Percentiles rank a stretch among this genome's conserved stretches.
Evolutionary conservation across 495 filamentous ascomycete species (phyloP).

Genomic region (Penicillium manginii): DNA sequence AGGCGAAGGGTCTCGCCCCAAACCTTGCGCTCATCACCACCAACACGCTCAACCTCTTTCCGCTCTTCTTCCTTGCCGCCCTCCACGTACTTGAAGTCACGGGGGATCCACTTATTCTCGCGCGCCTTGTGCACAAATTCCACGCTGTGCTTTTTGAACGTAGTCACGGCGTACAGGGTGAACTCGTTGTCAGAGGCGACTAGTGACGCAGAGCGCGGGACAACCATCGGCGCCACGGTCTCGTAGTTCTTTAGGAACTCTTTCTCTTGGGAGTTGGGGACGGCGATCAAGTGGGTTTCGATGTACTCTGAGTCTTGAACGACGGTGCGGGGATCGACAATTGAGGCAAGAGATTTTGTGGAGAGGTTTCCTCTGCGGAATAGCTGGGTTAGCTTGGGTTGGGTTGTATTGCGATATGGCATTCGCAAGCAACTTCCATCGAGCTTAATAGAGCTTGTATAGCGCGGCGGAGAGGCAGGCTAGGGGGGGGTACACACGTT

Average conservation of each 20-base stretch:
- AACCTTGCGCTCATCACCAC: conserved; percentile 79
- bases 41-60: conserved; percentile 77
- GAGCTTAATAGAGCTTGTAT: too few species aligned
- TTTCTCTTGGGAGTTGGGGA: conserved; percentile 75
- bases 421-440: too few species aligned
- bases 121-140: conserved; percentile 90
- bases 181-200: conserved; percentile 86
- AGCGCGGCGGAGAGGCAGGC: too few species aligned
- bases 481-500: conserved; percentile 59
- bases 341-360: conserved; percentile 86
- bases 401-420: neutral
- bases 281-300: conserved; percentile 89
- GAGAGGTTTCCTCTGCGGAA: conserved; percentile 81
- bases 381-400: conserved; percentile 9
- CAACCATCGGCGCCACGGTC: conserved; percentile 80
- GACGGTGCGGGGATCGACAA: conserved; percentile 77
- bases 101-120: conserved; percentile 89
- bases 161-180: conserved; percentile 82
- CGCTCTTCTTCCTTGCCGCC: conserved; percentile 86
- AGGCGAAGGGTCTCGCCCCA: conserved; percentile 90
- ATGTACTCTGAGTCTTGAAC: conserved; percentile 94
- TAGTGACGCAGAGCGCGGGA: conserved; percentile 80
- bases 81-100: conserved; percentile 91
- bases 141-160: conserved; percentile 84
- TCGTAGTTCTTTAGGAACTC: conserved; percentile 91